Conservation (phyloP, 495 filamentous ascomycete genomes). For the Pseudotulostoma volvatum region DNA sequence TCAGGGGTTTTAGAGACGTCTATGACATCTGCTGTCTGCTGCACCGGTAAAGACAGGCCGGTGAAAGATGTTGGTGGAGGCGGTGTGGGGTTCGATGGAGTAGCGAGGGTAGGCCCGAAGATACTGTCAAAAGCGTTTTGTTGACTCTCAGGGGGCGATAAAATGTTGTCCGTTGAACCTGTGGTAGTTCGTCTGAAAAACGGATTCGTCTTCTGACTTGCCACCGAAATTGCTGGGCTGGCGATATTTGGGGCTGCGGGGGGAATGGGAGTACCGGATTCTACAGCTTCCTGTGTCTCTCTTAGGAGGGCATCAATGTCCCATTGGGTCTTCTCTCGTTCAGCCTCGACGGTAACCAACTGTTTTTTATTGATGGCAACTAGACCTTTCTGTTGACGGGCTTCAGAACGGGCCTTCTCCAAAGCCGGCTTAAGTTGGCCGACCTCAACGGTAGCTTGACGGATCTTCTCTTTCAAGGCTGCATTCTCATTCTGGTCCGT, state of each 20-base stretch:
- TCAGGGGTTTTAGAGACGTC: constrained; percentile 17
- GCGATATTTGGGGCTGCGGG: constrained; percentile 27
- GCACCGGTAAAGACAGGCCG: constrained; percentile 31
- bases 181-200: constrained; percentile 66
- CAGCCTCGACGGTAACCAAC: constrained; percentile 69
- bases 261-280: constrained; percentile 17
- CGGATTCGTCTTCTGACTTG: constrained; percentile 70
- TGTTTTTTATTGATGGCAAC: constrained; percentile 98
- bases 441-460: constrained; percentile 63
- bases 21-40: constrained; percentile 10
- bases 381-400: constrained; percentile 84
- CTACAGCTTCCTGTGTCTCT: constrained; percentile 28
- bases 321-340: constrained; percentile 65
- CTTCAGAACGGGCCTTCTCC: constrained; percentile 77
- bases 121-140: constrained; percentile 76
- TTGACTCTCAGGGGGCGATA: constrained; percentile 32
- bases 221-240: constrained; percentile 58
- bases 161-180: constrained; percentile 44
- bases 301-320: constrained; percentile 56
- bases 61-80: constrained; percentile 53
- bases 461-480: constrained; percentile 72
- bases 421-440: constrained; percentile 68
- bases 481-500: constrained; percentile 81
- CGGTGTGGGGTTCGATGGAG: constrained; percentile 26
- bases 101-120: constrained; percentile 59